These are phyloP conservation scores for Carex sylvatica DNA, from an alignment of 202 grass and related monocot species.

Conservation along the genomic window DNA sequence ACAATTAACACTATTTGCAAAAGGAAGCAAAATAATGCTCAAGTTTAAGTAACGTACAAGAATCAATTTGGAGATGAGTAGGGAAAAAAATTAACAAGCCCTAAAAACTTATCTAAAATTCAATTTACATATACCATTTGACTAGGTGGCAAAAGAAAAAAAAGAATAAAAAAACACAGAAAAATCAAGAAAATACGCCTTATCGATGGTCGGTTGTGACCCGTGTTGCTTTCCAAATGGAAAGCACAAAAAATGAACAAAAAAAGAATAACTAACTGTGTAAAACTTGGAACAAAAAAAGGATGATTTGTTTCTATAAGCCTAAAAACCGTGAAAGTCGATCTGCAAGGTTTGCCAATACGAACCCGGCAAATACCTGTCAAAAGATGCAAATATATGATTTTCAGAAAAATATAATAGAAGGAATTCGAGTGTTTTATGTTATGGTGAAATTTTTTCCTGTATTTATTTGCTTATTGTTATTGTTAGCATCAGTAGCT, in stretches of 20 bases:
- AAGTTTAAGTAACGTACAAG: background rate
- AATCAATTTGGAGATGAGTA: background rate
- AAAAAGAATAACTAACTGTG: constrained; percentile 12
- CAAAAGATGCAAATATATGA: constrained; percentile 12
- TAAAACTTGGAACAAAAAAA: constrained; percentile 21
- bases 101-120: background rate
- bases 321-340: constrained; percentile 65
- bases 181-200: background rate
- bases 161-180: background rate
- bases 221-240: constrained; percentile 9
- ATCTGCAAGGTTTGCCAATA: constrained; percentile 76
- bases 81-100: background rate
- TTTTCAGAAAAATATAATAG: background rate
- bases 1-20: background rate
- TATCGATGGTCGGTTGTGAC: constrained; percentile 23
- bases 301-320: constrained; percentile 42
- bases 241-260: constrained; percentile 18
- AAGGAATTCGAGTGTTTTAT: background rate
- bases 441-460: background rate
- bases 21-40: background rate
- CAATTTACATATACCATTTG: constrained; percentile 16
- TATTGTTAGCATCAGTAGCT: background rate
- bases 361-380: constrained; percentile 96
- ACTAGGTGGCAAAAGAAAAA: background rate
- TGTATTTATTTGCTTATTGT: background rate